Evolutionary conservation across 345 rosid genomes (phyloP).

Genomic region (Pelargonium nanum): DNA sequence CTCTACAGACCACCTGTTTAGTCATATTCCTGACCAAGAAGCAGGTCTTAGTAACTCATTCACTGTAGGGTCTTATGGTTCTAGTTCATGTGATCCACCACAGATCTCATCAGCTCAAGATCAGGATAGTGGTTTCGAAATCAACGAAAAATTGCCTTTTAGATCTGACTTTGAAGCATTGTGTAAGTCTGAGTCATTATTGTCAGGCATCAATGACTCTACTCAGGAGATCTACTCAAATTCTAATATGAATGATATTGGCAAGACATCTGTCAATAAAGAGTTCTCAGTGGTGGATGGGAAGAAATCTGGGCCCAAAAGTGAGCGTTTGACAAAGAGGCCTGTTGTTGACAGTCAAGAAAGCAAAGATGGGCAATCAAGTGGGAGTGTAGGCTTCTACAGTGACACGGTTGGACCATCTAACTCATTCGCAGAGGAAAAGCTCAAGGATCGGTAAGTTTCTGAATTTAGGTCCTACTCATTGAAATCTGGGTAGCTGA

Average conservation of each 20-base stretch:
- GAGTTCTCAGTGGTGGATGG: conserved; percentile 26
- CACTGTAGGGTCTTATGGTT: conserved; percentile 34
- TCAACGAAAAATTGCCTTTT: conserved; percentile 19
- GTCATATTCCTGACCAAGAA: conserved; percentile 29
- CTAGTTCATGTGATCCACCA: conserved; percentile 27
- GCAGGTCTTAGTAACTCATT: conserved; percentile 30
- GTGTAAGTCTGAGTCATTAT: conserved; percentile 21
- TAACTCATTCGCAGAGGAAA: conserved; percentile 26
- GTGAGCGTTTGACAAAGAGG: conserved; percentile 21
- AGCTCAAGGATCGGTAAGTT: conserved; percentile 34
- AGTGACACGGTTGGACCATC: conserved; percentile 21
- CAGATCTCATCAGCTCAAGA: conserved; percentile 23
- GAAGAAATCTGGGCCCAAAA: conserved; percentile 21
- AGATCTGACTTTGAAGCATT: conserved; percentile 25
- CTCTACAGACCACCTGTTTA: conserved; percentile 22
- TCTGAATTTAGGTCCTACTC: background rate
- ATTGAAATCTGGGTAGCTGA: background rate
- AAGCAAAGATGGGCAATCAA: conserved; percentile 12
- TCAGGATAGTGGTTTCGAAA: conserved; percentile 18
- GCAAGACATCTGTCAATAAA: conserved; percentile 16
- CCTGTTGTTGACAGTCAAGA: conserved; percentile 32
- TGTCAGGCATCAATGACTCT: conserved; percentile 20
- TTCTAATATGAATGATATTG: conserved; percentile 12
- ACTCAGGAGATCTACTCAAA: conserved; percentile 23
- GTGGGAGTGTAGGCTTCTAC: conserved; percentile 28